Percentiles rank a stretch among this genome's conserved stretches.
Evolutionary conservation across 2,329 filamentous ascomycete species (phyloP).

Genomic region (Zymoseptoria crescenta): DNA sequence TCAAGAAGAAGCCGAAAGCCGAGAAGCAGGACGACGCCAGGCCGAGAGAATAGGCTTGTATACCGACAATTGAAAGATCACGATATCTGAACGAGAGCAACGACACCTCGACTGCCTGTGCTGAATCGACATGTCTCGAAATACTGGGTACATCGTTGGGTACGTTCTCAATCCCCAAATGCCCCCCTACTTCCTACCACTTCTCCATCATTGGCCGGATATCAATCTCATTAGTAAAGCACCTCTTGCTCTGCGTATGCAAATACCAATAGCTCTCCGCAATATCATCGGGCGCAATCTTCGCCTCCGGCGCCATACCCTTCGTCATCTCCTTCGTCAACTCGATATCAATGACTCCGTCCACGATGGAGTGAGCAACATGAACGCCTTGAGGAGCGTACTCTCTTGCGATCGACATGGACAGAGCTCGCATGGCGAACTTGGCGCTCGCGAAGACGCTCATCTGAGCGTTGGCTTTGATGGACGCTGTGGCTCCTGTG

Average conservation of each 20-base stretch:
- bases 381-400: constrained; percentile 78
- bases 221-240: constrained; percentile 74
- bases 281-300: constrained; percentile 72
- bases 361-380: constrained; percentile 64
- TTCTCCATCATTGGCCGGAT: constrained; percentile 73
- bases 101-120: not conserved
- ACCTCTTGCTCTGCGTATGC: constrained; percentile 68
- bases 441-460: constrained; percentile 68
- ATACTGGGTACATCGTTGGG: not conserved
- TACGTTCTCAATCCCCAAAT: not conserved
- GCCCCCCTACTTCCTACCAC: constrained; percentile 43
- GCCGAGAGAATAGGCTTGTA: not conserved
- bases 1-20: not conserved
- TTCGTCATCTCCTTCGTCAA: constrained; percentile 53
- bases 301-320: constrained; percentile 50
- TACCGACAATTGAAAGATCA: not conserved
- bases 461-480: constrained; percentile 62
- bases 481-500: constrained; percentile 73
- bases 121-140: too few relatives aligned
- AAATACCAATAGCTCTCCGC: constrained; percentile 78
- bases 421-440: constrained; percentile 64
- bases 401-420: constrained; percentile 68
- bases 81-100: not conserved
- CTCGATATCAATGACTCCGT: constrained; percentile 76
- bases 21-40: not conserved